Evolutionary conservation across 768 basidiomycete species (phyloP).

Genomic region (Trametes sanguinea): DNA sequence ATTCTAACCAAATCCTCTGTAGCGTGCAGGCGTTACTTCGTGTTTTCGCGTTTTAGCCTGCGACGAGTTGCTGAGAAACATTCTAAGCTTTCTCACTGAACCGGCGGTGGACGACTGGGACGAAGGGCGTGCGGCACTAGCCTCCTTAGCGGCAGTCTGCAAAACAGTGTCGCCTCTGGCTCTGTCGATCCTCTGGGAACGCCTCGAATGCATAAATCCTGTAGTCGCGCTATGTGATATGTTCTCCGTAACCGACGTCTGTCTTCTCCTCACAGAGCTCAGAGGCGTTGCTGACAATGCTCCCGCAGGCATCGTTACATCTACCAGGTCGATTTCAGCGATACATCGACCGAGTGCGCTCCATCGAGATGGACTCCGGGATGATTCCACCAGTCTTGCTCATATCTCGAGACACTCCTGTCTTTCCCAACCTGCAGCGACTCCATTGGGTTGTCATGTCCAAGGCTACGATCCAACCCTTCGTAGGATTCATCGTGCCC

Average conservation of each 20-base stretch:
- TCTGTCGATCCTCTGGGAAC: background rate
- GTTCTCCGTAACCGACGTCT: background rate
- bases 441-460: background rate
- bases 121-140: background rate
- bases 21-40: background rate
- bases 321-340: background rate
- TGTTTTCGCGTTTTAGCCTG: background rate
- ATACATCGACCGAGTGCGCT: background rate
- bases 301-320: background rate
- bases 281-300: no score
- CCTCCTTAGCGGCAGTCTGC: background rate
- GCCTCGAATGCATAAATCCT: background rate
- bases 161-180: background rate
- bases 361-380: slow-evolving; percentile 1
- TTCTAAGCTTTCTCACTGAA: background rate
- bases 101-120: background rate
- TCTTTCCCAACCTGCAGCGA: background rate
- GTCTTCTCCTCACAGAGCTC: background rate
- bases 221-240: background rate
- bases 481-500: background rate
- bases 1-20: no score
- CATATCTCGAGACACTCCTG: background rate
- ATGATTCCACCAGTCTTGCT: background rate
- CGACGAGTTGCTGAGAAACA: slow-evolving; percentile 1
- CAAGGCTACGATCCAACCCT: background rate